Conservation (phyloP, 2,329 filamentous ascomycete species). For the Penicillium thymicola region DNA sequence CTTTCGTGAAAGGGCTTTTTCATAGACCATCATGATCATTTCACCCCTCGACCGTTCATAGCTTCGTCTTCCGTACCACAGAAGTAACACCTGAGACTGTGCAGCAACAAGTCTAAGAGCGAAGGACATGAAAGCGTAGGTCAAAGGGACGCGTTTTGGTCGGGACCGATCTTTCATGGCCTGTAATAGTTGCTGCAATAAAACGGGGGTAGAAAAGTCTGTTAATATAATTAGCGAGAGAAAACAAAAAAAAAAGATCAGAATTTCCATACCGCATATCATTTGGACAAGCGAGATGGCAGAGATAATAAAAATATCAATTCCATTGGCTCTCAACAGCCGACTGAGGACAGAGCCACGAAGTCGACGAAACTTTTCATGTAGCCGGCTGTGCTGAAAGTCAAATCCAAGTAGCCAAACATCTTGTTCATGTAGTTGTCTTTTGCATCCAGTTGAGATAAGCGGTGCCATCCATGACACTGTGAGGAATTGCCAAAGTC, state of each 20-base stretch:
- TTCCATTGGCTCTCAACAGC: slow-evolving; percentile 70
- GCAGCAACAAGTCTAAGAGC: slow-evolving; percentile 58
- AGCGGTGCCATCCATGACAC: slow-evolving; percentile 79
- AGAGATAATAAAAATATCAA: slow-evolving; percentile 70
- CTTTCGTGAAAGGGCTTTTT: slow-evolving; percentile 70
- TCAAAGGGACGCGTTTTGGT: slow-evolving; percentile 57
- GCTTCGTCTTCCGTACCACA: slow-evolving; percentile 79
- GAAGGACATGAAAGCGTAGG: slow-evolving; percentile 64
- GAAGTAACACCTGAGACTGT: slow-evolving; percentile 64
- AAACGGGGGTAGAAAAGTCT: slow-evolving; percentile 60
- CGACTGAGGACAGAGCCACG: slow-evolving; percentile 68
- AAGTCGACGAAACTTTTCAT: slow-evolving; percentile 70
- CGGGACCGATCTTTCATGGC: slow-evolving; percentile 58
- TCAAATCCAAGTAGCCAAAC: slow-evolving; percentile 78
- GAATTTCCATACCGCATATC: slow-evolving; percentile 44
- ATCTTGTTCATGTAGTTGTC: slow-evolving; percentile 71
- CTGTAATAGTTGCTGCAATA: slow-evolving; percentile 68
- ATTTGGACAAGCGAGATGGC: slow-evolving; percentile 63
- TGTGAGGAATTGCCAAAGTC: slow-evolving; percentile 77
- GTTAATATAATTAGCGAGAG: slow-evolving; percentile 18
- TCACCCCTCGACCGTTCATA: slow-evolving; percentile 84
- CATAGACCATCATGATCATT: slow-evolving; percentile 79
- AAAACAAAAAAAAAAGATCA: slow-evolving; percentile 3
- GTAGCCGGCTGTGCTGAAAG: slow-evolving; percentile 75
- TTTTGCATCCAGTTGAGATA: slow-evolving; percentile 60